Evolutionary conservation across 192 early-diverging fungal species (phyloP).

Genomic region (Entomortierella beljakovae): DNA sequence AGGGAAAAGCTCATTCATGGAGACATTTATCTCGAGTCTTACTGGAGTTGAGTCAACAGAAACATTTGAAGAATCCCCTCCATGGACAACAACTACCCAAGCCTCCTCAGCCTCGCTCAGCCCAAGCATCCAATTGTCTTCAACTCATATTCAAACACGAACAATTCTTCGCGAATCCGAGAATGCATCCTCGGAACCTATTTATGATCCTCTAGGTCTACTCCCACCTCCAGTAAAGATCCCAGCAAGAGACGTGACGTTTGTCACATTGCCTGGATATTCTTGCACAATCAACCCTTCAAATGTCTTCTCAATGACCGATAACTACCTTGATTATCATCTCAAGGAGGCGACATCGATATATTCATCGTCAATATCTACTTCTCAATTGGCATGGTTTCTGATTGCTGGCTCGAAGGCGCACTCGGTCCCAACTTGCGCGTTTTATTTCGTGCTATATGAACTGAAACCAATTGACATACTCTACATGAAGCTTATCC

Average conservation of each 20-base stretch:
- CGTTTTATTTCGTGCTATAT: conserved; percentile 51
- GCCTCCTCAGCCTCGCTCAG: conserved; percentile 4
- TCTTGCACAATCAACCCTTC: conserved; percentile 49
- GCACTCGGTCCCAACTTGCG: conserved; percentile 39
- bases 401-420: conserved; percentile 41
- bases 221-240: conserved; percentile 20
- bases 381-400: conserved; percentile 46
- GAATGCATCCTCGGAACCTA: neutral
- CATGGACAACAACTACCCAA: neutral
- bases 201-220: conserved; percentile 27
- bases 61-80: conserved; percentile 19
- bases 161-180: conserved; percentile 5
- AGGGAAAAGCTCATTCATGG: conserved; percentile 35
- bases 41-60: conserved; percentile 23
- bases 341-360: conserved; percentile 25
- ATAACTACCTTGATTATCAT: conserved; percentile 44
- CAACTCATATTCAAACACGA: conserved; percentile 5
- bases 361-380: conserved; percentile 30
- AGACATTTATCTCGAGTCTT: conserved; percentile 37
- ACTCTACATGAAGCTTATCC: conserved; percentile 95
- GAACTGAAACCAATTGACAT: conserved; percentile 87
- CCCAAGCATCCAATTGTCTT: conserved; percentile 4
- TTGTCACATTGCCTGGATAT: conserved; percentile 45
- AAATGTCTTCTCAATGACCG: conserved; percentile 23
- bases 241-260: conserved; percentile 33